These are phyloP conservation scores for Marasmius tenuissimus DNA, from an alignment of 1,284 basidiomycete species.

Conservation along the genomic window DNA sequence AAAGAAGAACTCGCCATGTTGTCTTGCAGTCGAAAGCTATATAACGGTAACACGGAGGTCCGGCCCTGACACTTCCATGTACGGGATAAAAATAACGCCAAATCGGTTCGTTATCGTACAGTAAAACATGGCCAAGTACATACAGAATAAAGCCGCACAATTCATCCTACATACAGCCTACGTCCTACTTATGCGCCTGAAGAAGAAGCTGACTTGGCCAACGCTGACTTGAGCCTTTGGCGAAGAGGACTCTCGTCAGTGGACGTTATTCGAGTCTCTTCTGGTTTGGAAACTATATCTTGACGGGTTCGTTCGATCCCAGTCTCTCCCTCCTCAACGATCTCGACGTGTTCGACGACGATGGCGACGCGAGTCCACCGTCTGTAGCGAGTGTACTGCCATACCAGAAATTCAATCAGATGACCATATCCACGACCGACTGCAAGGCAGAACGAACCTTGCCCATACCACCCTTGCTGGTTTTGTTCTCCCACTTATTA, in stretches of 20 bases:
- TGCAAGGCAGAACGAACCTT: conserved; percentile 41
- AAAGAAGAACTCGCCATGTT: too few species aligned
- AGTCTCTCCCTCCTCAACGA: conserved; percentile 41
- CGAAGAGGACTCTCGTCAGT: conserved; percentile 16
- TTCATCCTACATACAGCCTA: background rate
- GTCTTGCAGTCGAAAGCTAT: too few species aligned
- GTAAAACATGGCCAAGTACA: too few species aligned
- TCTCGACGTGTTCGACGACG: conserved; percentile 70
- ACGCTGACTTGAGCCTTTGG: conserved; percentile 18
- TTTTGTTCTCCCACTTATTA: conserved; percentile 91
- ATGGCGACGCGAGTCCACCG: conserved; percentile 84
- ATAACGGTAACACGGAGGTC: too few species aligned
- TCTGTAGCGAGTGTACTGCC: conserved; percentile 78
- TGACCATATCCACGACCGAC: conserved; percentile 7
- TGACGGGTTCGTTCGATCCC: conserved; percentile 20
- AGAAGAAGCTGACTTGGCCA: conserved; percentile 1
- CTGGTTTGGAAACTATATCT: conserved; percentile 1
- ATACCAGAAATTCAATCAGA: background rate
- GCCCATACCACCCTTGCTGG: conserved; percentile 80
- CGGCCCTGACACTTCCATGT: too few species aligned
- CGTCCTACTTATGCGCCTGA: background rate
- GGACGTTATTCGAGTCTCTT: conserved; percentile 2
- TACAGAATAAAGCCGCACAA: too few species aligned
- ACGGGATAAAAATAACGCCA: too few species aligned
- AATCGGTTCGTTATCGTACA: too few species aligned